Conservation (phyloP, 2,329 filamentous ascomycete species). For the Tolypocladium album region DNA sequence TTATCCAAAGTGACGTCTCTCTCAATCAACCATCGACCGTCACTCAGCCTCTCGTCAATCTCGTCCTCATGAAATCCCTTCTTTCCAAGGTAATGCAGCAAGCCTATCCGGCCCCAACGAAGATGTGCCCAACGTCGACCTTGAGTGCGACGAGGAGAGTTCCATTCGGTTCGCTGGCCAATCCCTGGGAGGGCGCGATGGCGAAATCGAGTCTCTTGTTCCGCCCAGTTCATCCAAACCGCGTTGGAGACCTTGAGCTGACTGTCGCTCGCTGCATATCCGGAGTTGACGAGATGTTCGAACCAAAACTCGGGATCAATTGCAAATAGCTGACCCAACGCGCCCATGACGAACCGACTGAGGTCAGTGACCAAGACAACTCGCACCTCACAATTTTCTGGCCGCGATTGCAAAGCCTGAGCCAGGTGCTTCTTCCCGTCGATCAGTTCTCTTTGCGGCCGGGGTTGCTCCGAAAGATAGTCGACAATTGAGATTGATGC, state of each 20-base stretch:
- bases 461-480: constrained; percentile 8
- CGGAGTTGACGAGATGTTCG: constrained; percentile 15
- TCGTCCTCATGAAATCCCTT: constrained; percentile 14
- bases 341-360: constrained; percentile 19
- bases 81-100: constrained; percentile 12
- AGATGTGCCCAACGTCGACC: constrained; percentile 10
- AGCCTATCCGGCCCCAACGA: constrained; percentile 10
- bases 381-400: constrained; percentile 7
- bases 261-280: constrained; percentile 15
- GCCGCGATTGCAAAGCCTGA: constrained; percentile 5
- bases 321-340: constrained; percentile 13
- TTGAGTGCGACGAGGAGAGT: constrained; percentile 6
- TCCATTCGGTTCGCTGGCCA: constrained; percentile 14
- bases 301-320: constrained; percentile 19
- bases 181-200: constrained; percentile 11
- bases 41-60: constrained; percentile 10
- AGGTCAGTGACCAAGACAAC: constrained; percentile 15
- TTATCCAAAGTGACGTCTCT: constrained; percentile 12
- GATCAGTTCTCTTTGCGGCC: constrained; percentile 1
- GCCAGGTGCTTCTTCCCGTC: constrained; percentile 8
- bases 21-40: constrained; percentile 13
- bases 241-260: constrained; percentile 17
- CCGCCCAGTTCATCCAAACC: constrained; percentile 17
- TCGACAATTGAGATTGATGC: constrained; percentile 11
- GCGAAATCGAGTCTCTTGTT: constrained; percentile 13